These are phyloP conservation scores for Eremochloa ophiuroides DNA, from an alignment of 176 grass and related monocot genomes.

Conservation along the genomic window DNA sequence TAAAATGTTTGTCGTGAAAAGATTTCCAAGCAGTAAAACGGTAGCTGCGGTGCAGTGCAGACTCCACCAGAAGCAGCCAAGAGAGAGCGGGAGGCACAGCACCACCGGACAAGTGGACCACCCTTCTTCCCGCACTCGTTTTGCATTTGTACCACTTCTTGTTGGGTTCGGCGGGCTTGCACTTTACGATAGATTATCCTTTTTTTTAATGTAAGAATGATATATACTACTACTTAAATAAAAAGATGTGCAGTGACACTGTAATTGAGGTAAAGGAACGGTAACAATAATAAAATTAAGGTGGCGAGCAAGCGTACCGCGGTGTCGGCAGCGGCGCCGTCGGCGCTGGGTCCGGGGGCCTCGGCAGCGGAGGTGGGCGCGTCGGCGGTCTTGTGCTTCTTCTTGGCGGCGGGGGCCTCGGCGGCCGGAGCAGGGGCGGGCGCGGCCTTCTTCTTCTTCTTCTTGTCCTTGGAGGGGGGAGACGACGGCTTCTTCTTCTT, in stretches of 20 bases:
- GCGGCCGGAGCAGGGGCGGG: conserved; percentile 27
- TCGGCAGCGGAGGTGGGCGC: conserved; percentile 14
- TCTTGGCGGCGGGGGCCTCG: neutral
- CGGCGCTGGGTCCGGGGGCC: conserved; percentile 23
- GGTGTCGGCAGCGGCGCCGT: conserved; percentile 30
- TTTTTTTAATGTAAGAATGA: no score
- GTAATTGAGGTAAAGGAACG: neutral
- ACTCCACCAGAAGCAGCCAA: neutral
- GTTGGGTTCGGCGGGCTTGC: neutral
- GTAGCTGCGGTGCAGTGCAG: no score
- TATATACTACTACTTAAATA: no score
- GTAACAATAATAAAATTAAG: neutral
- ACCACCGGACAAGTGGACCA: no score
- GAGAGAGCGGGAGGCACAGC: neutral
- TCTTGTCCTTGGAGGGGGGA: conserved; percentile 15
- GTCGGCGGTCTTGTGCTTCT: neutral
- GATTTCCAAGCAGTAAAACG: neutral
- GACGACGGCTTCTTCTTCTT: conserved; percentile 45
- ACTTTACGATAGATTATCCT: neutral
- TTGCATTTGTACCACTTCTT: neutral
- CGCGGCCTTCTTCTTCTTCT: conserved; percentile 35
- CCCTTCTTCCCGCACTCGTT: no score
- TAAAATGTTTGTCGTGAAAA: neutral
- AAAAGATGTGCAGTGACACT: neutral
- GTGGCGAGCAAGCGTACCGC: neutral